phyloP scores from a whole-genome alignment of 371 early-diverging fungal genomes.

The Blakeslea trispora region DNA sequence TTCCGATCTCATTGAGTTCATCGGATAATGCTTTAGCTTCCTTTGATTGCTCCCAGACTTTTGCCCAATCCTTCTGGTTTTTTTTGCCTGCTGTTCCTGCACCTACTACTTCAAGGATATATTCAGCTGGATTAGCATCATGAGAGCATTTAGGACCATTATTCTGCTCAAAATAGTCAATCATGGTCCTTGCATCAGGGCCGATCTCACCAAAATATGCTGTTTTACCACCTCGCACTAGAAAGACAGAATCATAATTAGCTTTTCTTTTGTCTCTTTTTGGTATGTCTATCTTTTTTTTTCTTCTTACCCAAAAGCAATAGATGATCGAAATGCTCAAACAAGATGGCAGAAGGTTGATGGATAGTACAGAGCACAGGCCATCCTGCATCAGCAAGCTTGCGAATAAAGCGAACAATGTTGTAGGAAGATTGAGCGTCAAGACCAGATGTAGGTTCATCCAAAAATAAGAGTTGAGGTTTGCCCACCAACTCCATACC shows the following conservation, averaged over 20 bases:
- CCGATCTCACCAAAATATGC: constrained; percentile 84
- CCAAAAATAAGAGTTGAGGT: constrained; percentile 79
- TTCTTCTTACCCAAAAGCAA: constrained; percentile 37
- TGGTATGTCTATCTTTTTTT: no score
- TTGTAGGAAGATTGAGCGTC: constrained; percentile 70
- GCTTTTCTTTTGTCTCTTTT: no score
- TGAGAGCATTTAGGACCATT: constrained; percentile 61
- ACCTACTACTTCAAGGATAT: constrained; percentile 70
- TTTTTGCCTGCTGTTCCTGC: constrained; percentile 56
- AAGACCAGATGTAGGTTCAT: constrained; percentile 87
- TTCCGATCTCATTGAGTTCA: constrained; percentile 37
- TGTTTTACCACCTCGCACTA: constrained; percentile 72
- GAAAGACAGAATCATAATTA: background rate
- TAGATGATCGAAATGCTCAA: constrained; percentile 80
- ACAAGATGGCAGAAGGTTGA: constrained; percentile 81
- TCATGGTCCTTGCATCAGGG: constrained; percentile 52
- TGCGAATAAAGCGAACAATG: constrained; percentile 72
- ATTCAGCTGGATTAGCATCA: constrained; percentile 72
- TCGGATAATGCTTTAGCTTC: constrained; percentile 41
- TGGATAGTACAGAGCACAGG: constrained; percentile 82
- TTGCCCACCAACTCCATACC: constrained; percentile 75
- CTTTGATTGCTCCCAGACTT: constrained; percentile 56
- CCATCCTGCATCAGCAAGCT: constrained; percentile 68
- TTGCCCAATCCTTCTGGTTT: constrained; percentile 60
- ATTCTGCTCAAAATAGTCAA: constrained; percentile 63